Percentiles rank a stretch among this genome's conserved stretches.
Evolutionary conservation across 306 rosid species (phyloP).

Genomic region (Alnus glutinosa): DNA sequence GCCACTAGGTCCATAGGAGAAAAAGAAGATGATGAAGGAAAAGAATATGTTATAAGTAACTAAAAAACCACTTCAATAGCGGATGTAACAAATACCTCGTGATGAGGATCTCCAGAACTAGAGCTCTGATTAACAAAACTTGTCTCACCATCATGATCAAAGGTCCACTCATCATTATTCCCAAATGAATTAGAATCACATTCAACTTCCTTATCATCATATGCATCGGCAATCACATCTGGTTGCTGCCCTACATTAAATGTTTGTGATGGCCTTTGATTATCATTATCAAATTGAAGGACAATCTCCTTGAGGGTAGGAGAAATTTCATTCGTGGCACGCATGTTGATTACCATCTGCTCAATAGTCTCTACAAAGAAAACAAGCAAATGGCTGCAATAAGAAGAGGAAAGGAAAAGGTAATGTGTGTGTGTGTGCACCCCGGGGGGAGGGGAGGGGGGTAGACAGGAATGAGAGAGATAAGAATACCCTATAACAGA

Average conservation of each 20-base stretch:
- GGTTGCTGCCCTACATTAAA: slow-evolving; percentile 13
- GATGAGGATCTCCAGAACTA: slow-evolving; percentile 18
- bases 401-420: background rate
- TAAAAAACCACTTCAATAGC: background rate
- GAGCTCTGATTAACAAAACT: slow-evolving; percentile 8
- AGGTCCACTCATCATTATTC: background rate
- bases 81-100: background rate
- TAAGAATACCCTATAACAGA: background rate
- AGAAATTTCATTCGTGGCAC: slow-evolving; percentile 19
- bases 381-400: background rate
- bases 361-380: slow-evolving; percentile 22
- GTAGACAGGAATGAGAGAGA: background rate
- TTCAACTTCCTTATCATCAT: slow-evolving; percentile 4
- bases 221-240: slow-evolving; percentile 4
- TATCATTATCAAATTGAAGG: slow-evolving; percentile 19
- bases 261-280: slow-evolving; percentile 16
- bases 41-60: background rate
- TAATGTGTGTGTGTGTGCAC: background rate
- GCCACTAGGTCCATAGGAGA: background rate
- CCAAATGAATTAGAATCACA: background rate
- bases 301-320: slow-evolving; percentile 26
- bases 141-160: background rate
- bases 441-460: too few species aligned
- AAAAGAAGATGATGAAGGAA: background rate
- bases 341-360: slow-evolving; percentile 29